Evolutionary conservation across 805 yeast species (phyloP), one percentile per base, ranked within the genome.

Genomic region (Teunomyces kruisii): DNA sequence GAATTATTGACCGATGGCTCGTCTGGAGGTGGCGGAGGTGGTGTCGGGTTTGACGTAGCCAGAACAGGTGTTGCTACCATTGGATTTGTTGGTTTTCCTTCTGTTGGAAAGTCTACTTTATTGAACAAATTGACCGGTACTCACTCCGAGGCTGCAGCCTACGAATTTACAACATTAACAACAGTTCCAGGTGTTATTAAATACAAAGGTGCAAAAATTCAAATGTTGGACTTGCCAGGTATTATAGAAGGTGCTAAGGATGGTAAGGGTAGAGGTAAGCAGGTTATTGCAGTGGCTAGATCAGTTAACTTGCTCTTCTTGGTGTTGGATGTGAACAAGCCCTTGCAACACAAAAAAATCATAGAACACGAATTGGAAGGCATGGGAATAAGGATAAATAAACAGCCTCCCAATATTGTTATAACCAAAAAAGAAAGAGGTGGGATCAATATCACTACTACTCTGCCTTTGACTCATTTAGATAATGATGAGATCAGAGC

Each of bases 241-340:
- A 87, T 87, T 55, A 86, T 87, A 59, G 94, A 87, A 67, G 95
- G 95, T 68, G 96, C 96, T 50, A 86, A 86, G 54, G 94, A 87
- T 59, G 96, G 96, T 69, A 81, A 86, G 64, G 96, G 96, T 71
- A 78, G 96, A 76, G 96, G 96, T 77, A 85, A 80, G 56, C 99
- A 94, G 70, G 99, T 94, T 45, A 94, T 94, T 69, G 99, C 99
- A 2, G 99, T 94, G 48, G 98, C 98, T n/a, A 81, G 99, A 68
- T 89, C 97, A 2, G 95, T 97, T 64, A 91, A 94, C 64, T 74
- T 94, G 58, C 79, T 94, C 41, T 94, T 94, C 66, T 88, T 94
- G 62, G 96, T 94, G 3, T 74, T 94, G 59, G 99, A 94, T 65
- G 99, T 94, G 45, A 89, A 90, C 70, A 94, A 94, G 63, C 99